Percentiles rank a stretch among this genome's conserved stretches.
phyloP scores from a whole-genome alignment of 139 green algal species.

The Chlorella sp. region DNA sequence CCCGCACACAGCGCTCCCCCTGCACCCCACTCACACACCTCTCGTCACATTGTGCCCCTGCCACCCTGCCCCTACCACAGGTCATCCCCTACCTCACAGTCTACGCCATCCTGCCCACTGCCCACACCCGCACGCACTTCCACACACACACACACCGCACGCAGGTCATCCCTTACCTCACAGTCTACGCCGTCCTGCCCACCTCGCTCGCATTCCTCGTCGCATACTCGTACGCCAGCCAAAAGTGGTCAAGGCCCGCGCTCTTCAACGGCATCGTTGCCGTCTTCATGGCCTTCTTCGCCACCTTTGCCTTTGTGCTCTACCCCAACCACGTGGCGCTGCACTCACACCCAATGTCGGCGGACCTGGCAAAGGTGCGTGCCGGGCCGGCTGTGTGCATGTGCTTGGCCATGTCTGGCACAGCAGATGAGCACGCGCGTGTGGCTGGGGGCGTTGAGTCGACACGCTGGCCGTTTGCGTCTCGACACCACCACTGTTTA shows the following conservation, averaged over 20 bases:
- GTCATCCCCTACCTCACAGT: slow-evolving; percentile 49
- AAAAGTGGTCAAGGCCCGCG: slow-evolving; percentile 45
- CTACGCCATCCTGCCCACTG: slow-evolving; percentile 86
- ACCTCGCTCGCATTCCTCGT: slow-evolving; percentile 79
- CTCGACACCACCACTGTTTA: no score
- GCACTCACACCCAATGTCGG: slow-evolving; percentile 53
- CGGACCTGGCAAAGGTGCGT: not conserved
- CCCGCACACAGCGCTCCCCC: not conserved
- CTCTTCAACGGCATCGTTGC: slow-evolving; percentile 88
- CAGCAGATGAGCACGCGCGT: no score
- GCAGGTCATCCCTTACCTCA: slow-evolving; percentile 30
- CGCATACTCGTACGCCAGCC: slow-evolving; percentile 53
- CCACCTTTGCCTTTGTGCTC: slow-evolving; percentile 66
- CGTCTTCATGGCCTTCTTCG: slow-evolving; percentile 79
- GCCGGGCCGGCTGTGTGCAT: no score
- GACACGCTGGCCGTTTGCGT: no score
- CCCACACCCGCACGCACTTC: no score
- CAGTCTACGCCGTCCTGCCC: slow-evolving; percentile 90
- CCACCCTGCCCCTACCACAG: no score
- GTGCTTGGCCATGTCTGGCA: no score
- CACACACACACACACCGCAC: not conserved
- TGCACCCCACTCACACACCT: no score
- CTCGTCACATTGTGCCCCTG: no score
- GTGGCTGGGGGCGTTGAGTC: no score
- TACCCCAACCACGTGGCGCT: slow-evolving; percentile 78